phyloP scores from a whole-genome alignment of 108 stramenopile genomes.

The Phaeodactylum tricornutum region DNA sequence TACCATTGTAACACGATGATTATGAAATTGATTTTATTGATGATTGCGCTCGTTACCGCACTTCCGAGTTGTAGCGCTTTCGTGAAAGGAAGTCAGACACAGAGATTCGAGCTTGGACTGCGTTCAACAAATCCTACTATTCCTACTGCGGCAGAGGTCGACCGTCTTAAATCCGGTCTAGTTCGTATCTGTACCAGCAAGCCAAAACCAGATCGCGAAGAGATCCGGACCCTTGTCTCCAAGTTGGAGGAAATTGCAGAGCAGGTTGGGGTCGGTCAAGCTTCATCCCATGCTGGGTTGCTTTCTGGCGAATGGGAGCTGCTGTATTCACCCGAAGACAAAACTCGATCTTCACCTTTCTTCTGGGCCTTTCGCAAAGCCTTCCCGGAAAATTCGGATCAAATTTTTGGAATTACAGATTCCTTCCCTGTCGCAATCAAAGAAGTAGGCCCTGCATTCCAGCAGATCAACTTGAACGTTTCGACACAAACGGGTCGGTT shows the following conservation, averaged over 20 bases:
- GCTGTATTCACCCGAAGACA: slow-evolving; percentile 68
- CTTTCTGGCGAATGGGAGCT: slow-evolving; percentile 72
- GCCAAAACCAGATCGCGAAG: slow-evolving; percentile 18
- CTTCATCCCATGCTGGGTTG: slow-evolving; percentile 46
- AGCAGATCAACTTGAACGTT: slow-evolving; percentile 49
- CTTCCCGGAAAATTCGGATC: slow-evolving; percentile 65
- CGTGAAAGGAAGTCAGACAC: too few relatives aligned
- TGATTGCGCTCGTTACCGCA: too few relatives aligned
- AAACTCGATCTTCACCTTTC: slow-evolving; percentile 72
- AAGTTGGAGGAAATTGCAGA: slow-evolving; percentile 24
- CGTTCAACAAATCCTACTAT: too few relatives aligned
- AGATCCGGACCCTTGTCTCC: slow-evolving; percentile 13
- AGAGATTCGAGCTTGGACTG: too few relatives aligned
- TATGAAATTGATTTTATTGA: too few relatives aligned
- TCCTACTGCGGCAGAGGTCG: slow-evolving; percentile 5
- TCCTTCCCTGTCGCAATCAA: slow-evolving; percentile 70
- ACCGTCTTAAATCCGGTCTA: slow-evolving; percentile 15
- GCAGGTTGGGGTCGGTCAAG: slow-evolving; percentile 30
- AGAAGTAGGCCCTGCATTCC: slow-evolving; percentile 75
- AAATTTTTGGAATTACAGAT: slow-evolving; percentile 78
- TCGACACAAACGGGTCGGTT: slow-evolving; percentile 39
- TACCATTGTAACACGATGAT: too few relatives aligned
- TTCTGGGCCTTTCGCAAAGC: slow-evolving; percentile 83
- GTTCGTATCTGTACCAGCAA: slow-evolving; percentile 5
- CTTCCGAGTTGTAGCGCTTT: too few relatives aligned